Evolutionary conservation across 2,329 filamentous ascomycete genomes (phyloP), one percentile per base, ranked within the genome.

Genomic region (Exophiala bonariae): DNA sequence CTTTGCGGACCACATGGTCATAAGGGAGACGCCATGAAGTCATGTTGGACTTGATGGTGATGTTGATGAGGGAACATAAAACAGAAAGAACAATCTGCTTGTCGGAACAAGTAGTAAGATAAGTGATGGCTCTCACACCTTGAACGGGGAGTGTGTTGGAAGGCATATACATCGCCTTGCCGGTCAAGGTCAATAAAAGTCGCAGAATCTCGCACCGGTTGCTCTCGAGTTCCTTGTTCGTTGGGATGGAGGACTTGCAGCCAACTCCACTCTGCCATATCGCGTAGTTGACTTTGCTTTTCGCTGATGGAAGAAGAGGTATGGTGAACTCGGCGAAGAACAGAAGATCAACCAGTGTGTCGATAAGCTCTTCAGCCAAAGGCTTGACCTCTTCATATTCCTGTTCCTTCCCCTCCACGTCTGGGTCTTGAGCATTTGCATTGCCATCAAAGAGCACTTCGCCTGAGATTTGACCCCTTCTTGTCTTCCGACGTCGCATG

Each of bases 241-340:
- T 92, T 8, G 85, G 85, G 59, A 95, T 83, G 4, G 90, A 82
- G 13, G 87, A 88, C 66, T 96, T 95, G 74, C 92, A 97, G 11
- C 93, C 93, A 22, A 99, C 92, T 38, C 93, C 93, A 63, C 89
- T 97, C 71, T 96, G 90, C 93, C 93, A 99, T 64, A 99, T 97
- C 44, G 89, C 86, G 69, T 93, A 96, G 6, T 86, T 87, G 46
- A 96, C 87, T 66, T 93, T 95, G 54, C 80, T 79, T 62, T 86
- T 89, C 44, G 82, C 81, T 47, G 83, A 78, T 11, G 82, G 77
- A 33, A 87, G 80, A 48, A 77, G 81, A 8, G 92, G 88, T 13
- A 96, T 79, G 0, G 92, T 96, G 61, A 99, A 86, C 45, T 90
- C 88, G 7, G 87, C 85, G 66, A 89, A 96, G 78, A 99, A 99